Evolutionary conservation across 352 stramenopile genomes (phyloP), one percentile per base, ranked within the genome.

Genomic region (Globisporangium ultimum): DNA sequence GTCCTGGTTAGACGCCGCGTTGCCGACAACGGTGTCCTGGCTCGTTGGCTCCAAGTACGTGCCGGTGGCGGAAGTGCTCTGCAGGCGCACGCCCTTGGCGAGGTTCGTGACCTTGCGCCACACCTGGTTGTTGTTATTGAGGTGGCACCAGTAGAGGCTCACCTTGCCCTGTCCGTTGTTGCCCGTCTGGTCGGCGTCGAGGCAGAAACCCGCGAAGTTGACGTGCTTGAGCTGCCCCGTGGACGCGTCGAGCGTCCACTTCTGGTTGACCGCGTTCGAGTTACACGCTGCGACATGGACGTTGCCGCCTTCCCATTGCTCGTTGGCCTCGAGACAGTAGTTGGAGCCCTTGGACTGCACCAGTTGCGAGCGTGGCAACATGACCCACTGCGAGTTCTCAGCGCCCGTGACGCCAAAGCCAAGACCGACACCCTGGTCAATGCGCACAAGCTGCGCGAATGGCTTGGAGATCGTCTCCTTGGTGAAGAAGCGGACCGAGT

Each of bases 61-160:
- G 43, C 63, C 58, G 45, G 40, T 67, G 11, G 41, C 41, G 36
- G 24, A 64, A 18, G 65, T 58, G 49, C 62, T 76, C 52, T 63
- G 66, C 28, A 81, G 50, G 1, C 61, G 70, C 20, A 69, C 66
- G n/a, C 60, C 74, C 20, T 52, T 71, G 59, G 60, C 58, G 53
- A 63, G 70, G 50, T 47, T 68, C 15, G 60, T 59, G 50, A 74
- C 64, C 68, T 63, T 64, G 59, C 68, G 68, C 58, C 72, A 82
- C 43, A 80, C 68, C 38, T 82, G 73, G 68, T 85, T 87, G 70
- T 83, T 81, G 70, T 87, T 87, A 51, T 61, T 71, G 22, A 80
- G 53, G 64, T 76, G 65, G 54, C 75, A 85, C 13, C 65, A 51
- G 64, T 71, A 85, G 48, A 85, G 72, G 61, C 82, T 71, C 13